Evolutionary conservation across 306 rosid genomes (phyloP).

Genomic region (Astragalus glycyphyllos): DNA sequence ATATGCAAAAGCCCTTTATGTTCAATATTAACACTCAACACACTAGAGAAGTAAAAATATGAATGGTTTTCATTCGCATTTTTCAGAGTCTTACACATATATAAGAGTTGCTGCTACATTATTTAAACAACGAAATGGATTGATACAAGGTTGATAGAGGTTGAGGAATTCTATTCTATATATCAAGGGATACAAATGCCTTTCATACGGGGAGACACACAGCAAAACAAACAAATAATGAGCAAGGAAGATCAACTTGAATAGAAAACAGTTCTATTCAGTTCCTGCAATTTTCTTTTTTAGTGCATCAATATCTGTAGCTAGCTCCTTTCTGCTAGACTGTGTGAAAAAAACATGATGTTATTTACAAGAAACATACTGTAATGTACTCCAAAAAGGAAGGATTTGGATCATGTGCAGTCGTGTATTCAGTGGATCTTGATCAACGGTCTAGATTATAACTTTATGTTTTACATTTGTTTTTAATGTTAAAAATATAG

Average conservation of each 20-base stretch:
- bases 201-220: slow-evolving; percentile 49
- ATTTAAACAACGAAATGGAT: slow-evolving; percentile 47
- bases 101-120: slow-evolving; percentile 49
- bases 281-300: slow-evolving; percentile 97
- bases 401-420: too few species aligned
- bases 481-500: too few species aligned
- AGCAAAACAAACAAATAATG: slow-evolving; percentile 51
- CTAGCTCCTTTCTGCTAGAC: slow-evolving; percentile 96
- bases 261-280: slow-evolving; percentile 51
- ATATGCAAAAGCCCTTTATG: not conserved
- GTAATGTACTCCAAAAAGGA: not conserved
- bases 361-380: slow-evolving; percentile 12
- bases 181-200: slow-evolving; percentile 61
- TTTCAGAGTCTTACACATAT: slow-evolving; percentile 40
- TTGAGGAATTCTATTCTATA: slow-evolving; percentile 56
- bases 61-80: slow-evolving; percentile 15
- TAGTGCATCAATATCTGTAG: slow-evolving; percentile 76
- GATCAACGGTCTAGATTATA: too few species aligned
- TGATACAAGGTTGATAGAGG: slow-evolving; percentile 49
- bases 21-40: not conserved
- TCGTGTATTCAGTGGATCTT: too few species aligned
- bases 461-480: too few species aligned
- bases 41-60: not conserved
- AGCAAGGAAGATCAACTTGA: slow-evolving; percentile 40
- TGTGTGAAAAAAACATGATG: slow-evolving; percentile 43